Percentiles rank a stretch among this genome's conserved stretches.
Conservation (phyloP, 2,329 filamentous ascomycete genomes). For the Colletotrichum acutatum region DNA sequence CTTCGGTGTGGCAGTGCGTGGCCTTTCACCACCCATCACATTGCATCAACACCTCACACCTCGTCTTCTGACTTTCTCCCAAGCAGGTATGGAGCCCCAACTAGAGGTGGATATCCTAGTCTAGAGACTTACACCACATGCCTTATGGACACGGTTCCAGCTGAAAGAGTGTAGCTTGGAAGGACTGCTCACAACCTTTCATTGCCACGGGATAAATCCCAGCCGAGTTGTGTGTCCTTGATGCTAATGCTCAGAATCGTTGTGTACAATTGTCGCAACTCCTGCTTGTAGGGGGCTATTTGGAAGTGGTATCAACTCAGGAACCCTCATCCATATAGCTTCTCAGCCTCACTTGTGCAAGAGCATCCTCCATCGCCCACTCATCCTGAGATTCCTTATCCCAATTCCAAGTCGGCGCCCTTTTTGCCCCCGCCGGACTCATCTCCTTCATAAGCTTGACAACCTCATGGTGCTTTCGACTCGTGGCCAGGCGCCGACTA, state of each 20-base stretch:
- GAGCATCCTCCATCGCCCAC: too few species aligned
- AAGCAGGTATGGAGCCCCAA: background rate
- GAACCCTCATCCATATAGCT: background rate
- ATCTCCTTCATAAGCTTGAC: constrained; percentile 14
- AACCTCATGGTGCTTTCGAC: background rate
- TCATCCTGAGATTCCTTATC: background rate
- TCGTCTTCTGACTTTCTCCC: too few species aligned
- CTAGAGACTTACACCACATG: too few species aligned
- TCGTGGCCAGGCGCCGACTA: constrained; percentile 7
- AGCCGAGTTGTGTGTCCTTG: background rate
- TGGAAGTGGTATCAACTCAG: background rate
- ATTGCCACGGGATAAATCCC: background rate
- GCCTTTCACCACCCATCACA: background rate
- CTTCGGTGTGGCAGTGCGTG: constrained; percentile 33
- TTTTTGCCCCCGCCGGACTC: background rate
- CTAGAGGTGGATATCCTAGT: too few species aligned
- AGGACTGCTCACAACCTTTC: background rate
- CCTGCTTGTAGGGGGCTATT: background rate
- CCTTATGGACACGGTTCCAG: background rate
- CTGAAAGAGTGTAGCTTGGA: background rate
- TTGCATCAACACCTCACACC: background rate
- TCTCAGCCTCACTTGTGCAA: background rate
- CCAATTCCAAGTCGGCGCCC: background rate
- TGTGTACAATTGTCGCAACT: background rate
- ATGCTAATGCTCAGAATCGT: background rate